Percentiles rank a stretch among this genome's conserved stretches.
Evolutionary conservation across 2,329 filamentous ascomycete species (phyloP).

Genomic region (Colletotrichum gloeosporioides): DNA sequence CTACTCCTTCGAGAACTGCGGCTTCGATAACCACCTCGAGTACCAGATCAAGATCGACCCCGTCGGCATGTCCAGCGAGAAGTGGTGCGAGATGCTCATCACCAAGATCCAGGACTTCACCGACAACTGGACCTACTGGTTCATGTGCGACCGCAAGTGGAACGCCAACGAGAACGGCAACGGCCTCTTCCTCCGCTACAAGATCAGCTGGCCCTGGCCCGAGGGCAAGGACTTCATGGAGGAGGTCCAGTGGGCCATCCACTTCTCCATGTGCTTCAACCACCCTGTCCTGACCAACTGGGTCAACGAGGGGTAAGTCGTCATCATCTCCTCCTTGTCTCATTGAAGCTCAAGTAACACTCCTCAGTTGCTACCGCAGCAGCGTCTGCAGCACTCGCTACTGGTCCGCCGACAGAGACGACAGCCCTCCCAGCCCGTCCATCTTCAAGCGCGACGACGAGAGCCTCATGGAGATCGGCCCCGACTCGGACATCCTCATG

Average conservation of each 20-base stretch:
- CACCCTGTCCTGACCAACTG: neutral
- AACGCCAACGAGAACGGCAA: neutral
- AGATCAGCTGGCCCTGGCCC: neutral
- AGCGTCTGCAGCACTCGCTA: neutral
- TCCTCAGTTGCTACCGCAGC: neutral
- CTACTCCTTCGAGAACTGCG: constrained; percentile 11
- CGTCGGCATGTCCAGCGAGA: neutral
- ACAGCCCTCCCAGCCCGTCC: neutral
- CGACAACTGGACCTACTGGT: neutral
- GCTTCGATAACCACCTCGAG: constrained; percentile 3
- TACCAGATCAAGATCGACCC: constrained; percentile 6
- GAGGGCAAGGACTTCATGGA: neutral
- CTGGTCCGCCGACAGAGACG: neutral
- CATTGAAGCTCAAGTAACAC: too few relatives aligned
- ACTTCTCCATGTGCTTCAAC: neutral
- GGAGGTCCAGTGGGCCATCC: neutral
- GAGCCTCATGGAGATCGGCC: neutral
- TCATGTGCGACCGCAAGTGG: neutral
- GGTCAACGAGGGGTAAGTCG: neutral
- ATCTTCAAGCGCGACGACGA: neutral
- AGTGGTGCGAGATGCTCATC: constrained; percentile 3
- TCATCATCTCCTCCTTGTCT: neutral
- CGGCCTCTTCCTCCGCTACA: neutral
- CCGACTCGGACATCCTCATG: neutral
- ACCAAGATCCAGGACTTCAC: neutral